phyloP scores from a whole-genome alignment of 2,329 filamentous ascomycete genomes.

The Echinosphaeria canescens region DNA sequence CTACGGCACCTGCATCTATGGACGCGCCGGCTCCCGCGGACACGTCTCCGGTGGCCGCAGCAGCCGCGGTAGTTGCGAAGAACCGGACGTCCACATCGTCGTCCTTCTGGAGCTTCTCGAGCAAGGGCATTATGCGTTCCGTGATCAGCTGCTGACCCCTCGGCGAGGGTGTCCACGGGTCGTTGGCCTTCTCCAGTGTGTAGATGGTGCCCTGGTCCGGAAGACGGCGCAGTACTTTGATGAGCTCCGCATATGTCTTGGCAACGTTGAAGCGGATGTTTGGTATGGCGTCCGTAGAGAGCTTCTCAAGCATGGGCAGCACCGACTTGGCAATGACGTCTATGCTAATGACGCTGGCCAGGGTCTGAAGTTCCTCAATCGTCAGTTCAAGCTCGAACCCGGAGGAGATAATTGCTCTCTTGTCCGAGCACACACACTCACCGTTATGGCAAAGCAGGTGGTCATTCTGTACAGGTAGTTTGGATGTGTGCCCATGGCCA shows the following conservation, averaged over 20 bases:
- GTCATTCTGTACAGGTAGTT: constrained; percentile 99
- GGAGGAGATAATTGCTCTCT: too few relatives aligned
- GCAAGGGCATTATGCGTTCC: constrained; percentile 66
- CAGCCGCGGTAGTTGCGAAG: constrained; percentile 81
- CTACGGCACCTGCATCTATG: constrained; percentile 7
- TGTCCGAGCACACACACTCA: constrained; percentile 42
- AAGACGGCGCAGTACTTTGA: constrained; percentile 78
- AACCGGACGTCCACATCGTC: constrained; percentile 96
- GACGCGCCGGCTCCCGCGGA: constrained; percentile 5
- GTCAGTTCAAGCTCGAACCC: too few relatives aligned
- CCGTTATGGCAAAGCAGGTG: constrained; percentile 96
- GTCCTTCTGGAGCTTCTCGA: constrained; percentile 92
- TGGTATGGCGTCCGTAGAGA: constrained; percentile 84
- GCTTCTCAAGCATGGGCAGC: constrained; percentile 86
- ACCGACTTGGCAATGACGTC: constrained; percentile 87
- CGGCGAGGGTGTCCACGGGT: constrained; percentile 38
- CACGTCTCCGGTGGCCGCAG: constrained; percentile 24
- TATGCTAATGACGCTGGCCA: constrained; percentile 80
- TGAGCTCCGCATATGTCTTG: constrained; percentile 84
- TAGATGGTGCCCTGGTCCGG: constrained; percentile 76
- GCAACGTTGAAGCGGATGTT: constrained; percentile 99
- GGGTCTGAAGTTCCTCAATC: constrained; percentile 36
- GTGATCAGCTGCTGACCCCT: constrained; percentile 64
- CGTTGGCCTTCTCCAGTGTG: constrained; percentile 61
- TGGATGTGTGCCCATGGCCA: constrained; percentile 93